Percentiles rank a stretch among this genome's conserved stretches.
Conservation (phyloP, 352 stramenopile species). For the Hyaloperonospora brassicae region DNA sequence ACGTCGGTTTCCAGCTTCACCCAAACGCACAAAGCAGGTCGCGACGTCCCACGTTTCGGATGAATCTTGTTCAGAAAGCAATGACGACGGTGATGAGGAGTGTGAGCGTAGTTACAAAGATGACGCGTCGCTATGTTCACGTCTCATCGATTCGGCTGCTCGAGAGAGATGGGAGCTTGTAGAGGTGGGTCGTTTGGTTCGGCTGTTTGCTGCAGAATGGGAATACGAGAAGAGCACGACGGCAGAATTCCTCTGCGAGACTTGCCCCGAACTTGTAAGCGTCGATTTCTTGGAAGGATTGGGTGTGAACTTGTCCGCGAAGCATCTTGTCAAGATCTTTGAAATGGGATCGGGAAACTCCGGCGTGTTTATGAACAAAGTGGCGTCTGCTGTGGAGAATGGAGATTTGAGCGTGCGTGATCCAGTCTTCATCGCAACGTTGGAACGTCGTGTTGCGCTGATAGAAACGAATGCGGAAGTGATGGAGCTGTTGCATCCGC, state of each 20-base stretch:
- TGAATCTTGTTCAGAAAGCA: slow-evolving; percentile 20
- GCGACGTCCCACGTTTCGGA: slow-evolving; percentile 3
- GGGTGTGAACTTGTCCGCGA: slow-evolving; percentile 38
- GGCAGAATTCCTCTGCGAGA: slow-evolving; percentile 44
- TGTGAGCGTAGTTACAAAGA: slow-evolving; percentile 4
- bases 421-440: slow-evolving; percentile 25
- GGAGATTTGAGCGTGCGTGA: slow-evolving; percentile 52
- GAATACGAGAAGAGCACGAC: slow-evolving; percentile 45
- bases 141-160: slow-evolving; percentile 69
- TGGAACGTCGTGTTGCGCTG: slow-evolving; percentile 21
- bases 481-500: slow-evolving; percentile 49
- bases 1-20: neutral
- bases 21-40: slow-evolving; percentile 3
- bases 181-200: slow-evolving; percentile 71
- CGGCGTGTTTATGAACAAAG: slow-evolving; percentile 63
- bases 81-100: slow-evolving; percentile 14
- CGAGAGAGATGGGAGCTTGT: slow-evolving; percentile 68
- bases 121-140: slow-evolving; percentile 45
- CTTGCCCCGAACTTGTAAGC: slow-evolving; percentile 73
- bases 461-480: slow-evolving; percentile 55
- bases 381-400: slow-evolving; percentile 64
- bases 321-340: slow-evolving; percentile 66
- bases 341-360: slow-evolving; percentile 50
- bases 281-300: slow-evolving; percentile 83
- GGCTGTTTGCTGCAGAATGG: slow-evolving; percentile 66